Evolutionary conservation across 2,329 filamentous ascomycete species (phyloP).

Genomic region (Pleoardoris graminearum): DNA sequence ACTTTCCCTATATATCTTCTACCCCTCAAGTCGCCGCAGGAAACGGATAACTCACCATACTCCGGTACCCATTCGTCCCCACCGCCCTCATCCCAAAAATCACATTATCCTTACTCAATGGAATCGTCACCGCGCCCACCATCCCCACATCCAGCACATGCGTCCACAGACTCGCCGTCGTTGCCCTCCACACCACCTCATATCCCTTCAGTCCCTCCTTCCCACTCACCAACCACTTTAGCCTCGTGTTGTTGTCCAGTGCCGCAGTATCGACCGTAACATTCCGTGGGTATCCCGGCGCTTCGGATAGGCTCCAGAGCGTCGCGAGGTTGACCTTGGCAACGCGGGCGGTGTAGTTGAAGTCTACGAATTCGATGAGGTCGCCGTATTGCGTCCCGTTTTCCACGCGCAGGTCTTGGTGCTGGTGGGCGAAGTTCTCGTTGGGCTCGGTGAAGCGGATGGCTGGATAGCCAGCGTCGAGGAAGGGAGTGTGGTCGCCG

Average conservation of each 20-base stretch:
- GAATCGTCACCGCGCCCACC: slow-evolving; percentile 51
- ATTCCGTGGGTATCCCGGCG: slow-evolving; percentile 55
- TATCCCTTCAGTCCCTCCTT: slow-evolving; percentile 52
- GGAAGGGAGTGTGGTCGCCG: slow-evolving; percentile 61
- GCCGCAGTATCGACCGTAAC: slow-evolving; percentile 54
- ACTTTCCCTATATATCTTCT: too few species aligned
- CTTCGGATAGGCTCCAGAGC: slow-evolving; percentile 58
- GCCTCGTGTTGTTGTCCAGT: slow-evolving; percentile 55
- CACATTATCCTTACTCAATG: slow-evolving; percentile 61
- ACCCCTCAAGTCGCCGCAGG: slow-evolving; percentile 26
- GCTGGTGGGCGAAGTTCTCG: slow-evolving; percentile 62
- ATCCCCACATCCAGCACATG: slow-evolving; percentile 55
- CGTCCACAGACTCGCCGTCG: slow-evolving; percentile 56
- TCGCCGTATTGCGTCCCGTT: slow-evolving; percentile 60
- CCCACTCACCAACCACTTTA: slow-evolving; percentile 53
- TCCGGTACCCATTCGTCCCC: slow-evolving; percentile 56
- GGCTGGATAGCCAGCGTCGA: slow-evolving; percentile 59
- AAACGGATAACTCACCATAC: slow-evolving; percentile 53
- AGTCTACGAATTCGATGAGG: slow-evolving; percentile 61
- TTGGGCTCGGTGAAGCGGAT: slow-evolving; percentile 62
- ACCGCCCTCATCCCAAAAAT: slow-evolving; percentile 60
- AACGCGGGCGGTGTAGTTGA: slow-evolving; percentile 58
- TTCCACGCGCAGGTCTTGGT: slow-evolving; percentile 57
- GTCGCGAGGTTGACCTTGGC: slow-evolving; percentile 59
- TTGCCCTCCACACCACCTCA: slow-evolving; percentile 61